phyloP scores from a whole-genome alignment of 176 grass and related monocot genomes.

The Carex parvula region DNA sequence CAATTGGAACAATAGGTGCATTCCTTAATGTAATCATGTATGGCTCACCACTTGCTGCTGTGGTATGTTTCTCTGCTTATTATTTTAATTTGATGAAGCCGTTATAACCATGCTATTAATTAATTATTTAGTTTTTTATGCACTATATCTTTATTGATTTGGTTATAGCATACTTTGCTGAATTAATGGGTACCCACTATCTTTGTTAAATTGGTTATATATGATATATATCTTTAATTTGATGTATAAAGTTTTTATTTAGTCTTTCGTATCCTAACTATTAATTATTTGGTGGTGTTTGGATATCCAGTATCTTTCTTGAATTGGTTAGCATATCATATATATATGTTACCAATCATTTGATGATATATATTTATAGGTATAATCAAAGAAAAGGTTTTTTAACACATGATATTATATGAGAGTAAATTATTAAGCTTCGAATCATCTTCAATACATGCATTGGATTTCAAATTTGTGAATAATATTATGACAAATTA shows the following conservation, averaged over 20 bases:
- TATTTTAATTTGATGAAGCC: background rate
- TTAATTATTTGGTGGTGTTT: background rate
- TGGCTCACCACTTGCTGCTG: slow-evolving; percentile 43
- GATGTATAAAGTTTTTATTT: background rate
- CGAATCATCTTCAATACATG: too few species aligned
- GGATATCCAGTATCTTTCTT: background rate
- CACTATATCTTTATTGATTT: background rate
- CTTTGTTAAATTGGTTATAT: background rate
- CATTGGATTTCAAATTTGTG: too few species aligned
- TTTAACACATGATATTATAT: too few species aligned
- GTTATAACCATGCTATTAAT: background rate
- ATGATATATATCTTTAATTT: background rate
- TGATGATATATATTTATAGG: too few species aligned
- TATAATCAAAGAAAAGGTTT: background rate
- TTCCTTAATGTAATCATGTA: slow-evolving; percentile 60
- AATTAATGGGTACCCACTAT: background rate
- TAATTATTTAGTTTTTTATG: background rate
- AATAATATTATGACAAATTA: too few species aligned
- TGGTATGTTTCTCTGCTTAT: slow-evolving; percentile 39
- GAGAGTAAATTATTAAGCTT: too few species aligned
- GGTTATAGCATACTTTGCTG: background rate
- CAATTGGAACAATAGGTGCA: slow-evolving; percentile 42
- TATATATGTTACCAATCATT: too few species aligned
- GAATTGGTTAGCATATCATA: background rate
- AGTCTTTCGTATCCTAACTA: background rate